Percentiles rank a stretch among this genome's conserved stretches.
Evolutionary conservation across 2,329 filamentous ascomycete genomes (phyloP).

Genomic region (Colletotrichum spaethianum): DNA sequence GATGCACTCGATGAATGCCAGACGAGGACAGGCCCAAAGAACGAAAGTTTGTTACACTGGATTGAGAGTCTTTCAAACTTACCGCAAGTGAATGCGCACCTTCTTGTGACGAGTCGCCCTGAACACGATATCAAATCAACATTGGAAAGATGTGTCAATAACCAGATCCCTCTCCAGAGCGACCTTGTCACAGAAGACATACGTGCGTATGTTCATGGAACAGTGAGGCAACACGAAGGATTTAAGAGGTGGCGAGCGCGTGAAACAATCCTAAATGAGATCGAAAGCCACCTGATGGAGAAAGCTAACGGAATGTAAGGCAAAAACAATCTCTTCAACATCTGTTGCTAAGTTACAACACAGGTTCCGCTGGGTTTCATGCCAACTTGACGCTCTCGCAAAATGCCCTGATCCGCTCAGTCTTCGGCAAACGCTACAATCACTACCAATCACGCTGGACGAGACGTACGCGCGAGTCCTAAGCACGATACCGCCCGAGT

Average conservation of each 20-base stretch:
- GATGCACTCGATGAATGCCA: slow-evolving; percentile 47
- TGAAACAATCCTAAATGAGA: not conserved
- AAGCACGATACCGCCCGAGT: slow-evolving; percentile 38
- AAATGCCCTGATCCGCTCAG: not conserved
- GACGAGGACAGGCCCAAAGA: slow-evolving; percentile 18
- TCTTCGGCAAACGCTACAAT: not conserved
- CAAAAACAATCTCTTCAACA: too few relatives aligned
- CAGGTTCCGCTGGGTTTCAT: slow-evolving; percentile 16
- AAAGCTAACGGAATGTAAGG: slow-evolving; percentile 7
- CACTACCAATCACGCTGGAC: slow-evolving; percentile 7
- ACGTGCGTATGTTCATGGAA: not conserved
- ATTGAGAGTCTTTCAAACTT: slow-evolving; percentile 30
- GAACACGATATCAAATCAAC: slow-evolving; percentile 8
- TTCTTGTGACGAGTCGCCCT: slow-evolving; percentile 19
- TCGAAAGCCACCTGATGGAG: not conserved
- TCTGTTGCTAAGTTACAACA: not conserved
- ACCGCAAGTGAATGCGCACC: slow-evolving; percentile 19
- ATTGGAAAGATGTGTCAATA: not conserved
- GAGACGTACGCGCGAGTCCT: slow-evolving; percentile 23
- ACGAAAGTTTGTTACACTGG: slow-evolving; percentile 43
- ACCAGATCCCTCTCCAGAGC: not conserved
- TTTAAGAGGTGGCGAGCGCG: not conserved
- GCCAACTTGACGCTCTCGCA: slow-evolving; percentile 16
- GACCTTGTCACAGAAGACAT: not conserved
- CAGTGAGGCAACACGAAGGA: not conserved